Evolutionary conservation across 306 rosid genomes (phyloP), one percentile per base, ranked within the genome.

Genomic region (Comarum palustre): DNA sequence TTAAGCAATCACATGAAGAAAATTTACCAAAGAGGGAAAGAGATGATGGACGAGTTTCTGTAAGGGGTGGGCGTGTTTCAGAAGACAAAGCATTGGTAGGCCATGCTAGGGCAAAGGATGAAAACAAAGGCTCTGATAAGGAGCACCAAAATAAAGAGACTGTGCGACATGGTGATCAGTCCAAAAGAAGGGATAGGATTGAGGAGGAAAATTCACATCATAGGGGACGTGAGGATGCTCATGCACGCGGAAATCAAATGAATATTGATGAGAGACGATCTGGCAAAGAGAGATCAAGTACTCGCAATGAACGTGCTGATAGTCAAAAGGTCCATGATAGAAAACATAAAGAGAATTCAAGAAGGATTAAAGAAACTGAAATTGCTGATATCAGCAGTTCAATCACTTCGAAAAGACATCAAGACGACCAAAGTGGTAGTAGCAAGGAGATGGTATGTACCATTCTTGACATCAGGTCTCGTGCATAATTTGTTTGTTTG

Each of bases 31-130:
- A 88, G 87, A 91, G 92, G 31, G 96, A 91, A 71, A 83, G 96
- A 83, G 96, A 91, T 70, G 98, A 94, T 48, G 96, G 93, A 72
- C 79, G 96, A 52, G 81, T 77, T 76, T 73, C 88, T 72, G 48
- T 78, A 73, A 90, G 96, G 86, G 82, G 89, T 73, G 99, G 90
- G 52, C 89, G 90, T 66, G 88, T 84, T 55, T 73, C 80, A 71
- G 97, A 88, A 82, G 99, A 91, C 71, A 94, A 90, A 87, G 71
- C 83, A 48, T 89, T 92, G 97, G 87, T 54, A 69, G 85, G 90
- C 80, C 97, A 85, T 84, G 75, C 74, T 47, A 87, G 88, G 82
- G 77, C 78, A 67, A 87, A 87, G 82, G 96, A 88, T 77, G 99
- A 91, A 25, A 88, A 78, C 71, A 89, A 78, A 78, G 84, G 80